A percentile compares a stretch with the other conserved stretches of the same genome.
Evolutionary conservation across 495 filamentous ascomycete species (phyloP).

Genomic region (Hyaloscypha hepaticicola): DNA sequence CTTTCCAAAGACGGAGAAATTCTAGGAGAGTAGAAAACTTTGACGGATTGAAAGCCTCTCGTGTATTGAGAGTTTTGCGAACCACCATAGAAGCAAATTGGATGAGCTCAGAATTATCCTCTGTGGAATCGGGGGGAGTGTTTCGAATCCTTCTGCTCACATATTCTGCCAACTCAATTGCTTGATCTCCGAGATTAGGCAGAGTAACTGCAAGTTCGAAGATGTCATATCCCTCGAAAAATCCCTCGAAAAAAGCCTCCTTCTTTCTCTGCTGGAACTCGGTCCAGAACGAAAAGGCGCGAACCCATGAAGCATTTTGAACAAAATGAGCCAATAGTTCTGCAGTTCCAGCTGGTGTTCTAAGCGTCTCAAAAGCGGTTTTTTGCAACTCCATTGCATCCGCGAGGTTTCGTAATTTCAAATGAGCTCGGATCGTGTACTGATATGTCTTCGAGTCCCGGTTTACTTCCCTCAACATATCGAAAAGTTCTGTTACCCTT

Average conservation of each 20-base stretch:
- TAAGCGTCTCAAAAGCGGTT: conserved; percentile 28
- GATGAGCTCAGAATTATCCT: not conserved
- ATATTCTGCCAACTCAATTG: conserved; percentile 10
- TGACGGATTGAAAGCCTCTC: not conserved
- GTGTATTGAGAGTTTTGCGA: conserved; percentile 5
- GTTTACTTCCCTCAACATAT: conserved; percentile 23
- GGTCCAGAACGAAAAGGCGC: conserved; percentile 13
- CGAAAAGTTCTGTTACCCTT: conserved; percentile 44
- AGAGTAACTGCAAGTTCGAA: conserved; percentile 2
- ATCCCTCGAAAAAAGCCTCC: not conserved
- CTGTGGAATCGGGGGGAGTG: not conserved
- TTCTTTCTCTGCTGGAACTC: conserved; percentile 27
- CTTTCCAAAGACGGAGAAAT: conserved; percentile 14
- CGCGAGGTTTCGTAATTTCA: conserved; percentile 31
- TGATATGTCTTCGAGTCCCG: conserved; percentile 6
- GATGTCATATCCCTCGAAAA: not conserved
- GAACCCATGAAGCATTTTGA: conserved; percentile 28
- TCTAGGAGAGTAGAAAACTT: conserved; percentile 13
- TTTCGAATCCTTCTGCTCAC: conserved; percentile 1
- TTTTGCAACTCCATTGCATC: conserved; percentile 38
- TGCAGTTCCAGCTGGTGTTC: conserved; percentile 31
- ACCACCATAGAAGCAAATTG: conserved; percentile 16
- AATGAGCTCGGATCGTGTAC: conserved; percentile 25
- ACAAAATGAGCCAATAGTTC: conserved; percentile 37
- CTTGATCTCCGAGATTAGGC: conserved; percentile 2